Conservation (phyloP, 2,329 filamentous ascomycete genomes). For the Fonsecaea multimorphosa region DNA sequence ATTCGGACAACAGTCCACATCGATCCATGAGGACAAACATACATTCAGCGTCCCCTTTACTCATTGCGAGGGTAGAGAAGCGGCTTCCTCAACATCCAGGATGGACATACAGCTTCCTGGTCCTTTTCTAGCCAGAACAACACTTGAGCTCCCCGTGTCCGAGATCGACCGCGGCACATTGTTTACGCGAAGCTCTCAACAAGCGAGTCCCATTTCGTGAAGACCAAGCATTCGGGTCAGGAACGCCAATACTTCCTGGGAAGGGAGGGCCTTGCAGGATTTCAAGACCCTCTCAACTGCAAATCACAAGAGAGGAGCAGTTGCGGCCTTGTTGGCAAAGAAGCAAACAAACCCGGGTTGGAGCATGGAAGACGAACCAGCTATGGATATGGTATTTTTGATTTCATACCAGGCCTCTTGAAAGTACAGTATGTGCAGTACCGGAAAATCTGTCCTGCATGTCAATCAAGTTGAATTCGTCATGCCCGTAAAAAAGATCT, state of each 20-base stretch:
- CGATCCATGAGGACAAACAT: background rate
- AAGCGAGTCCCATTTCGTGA: background rate
- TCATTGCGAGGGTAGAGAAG: background rate
- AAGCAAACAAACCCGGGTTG: background rate
- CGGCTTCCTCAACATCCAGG: background rate
- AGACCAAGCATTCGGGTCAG: constrained; percentile 16
- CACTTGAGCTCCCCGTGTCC: background rate
- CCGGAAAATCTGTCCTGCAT: constrained; percentile 25
- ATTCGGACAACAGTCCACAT: background rate
- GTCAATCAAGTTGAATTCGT: constrained; percentile 15
- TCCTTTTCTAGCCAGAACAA: constrained; percentile 5
- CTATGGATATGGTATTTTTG: constrained; percentile 22
- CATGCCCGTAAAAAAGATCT: constrained; percentile 10
- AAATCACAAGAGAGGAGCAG: constrained; percentile 5
- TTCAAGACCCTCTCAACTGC: background rate
- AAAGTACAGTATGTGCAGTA: constrained; percentile 32
- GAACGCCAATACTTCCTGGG: constrained; percentile 10
- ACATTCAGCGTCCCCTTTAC: background rate
- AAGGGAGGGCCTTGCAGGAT: constrained; percentile 9
- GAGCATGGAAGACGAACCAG: background rate
- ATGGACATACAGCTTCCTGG: background rate
- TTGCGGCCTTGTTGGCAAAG: background rate
- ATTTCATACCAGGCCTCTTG: constrained; percentile 5
- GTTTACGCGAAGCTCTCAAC: constrained; percentile 16
- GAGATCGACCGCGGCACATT: constrained; percentile 19